Evolutionary conservation across 2,329 filamentous ascomycete genomes (phyloP), one percentile per base, ranked within the genome.

Genomic region (Pseudogymnoascus sp.): DNA sequence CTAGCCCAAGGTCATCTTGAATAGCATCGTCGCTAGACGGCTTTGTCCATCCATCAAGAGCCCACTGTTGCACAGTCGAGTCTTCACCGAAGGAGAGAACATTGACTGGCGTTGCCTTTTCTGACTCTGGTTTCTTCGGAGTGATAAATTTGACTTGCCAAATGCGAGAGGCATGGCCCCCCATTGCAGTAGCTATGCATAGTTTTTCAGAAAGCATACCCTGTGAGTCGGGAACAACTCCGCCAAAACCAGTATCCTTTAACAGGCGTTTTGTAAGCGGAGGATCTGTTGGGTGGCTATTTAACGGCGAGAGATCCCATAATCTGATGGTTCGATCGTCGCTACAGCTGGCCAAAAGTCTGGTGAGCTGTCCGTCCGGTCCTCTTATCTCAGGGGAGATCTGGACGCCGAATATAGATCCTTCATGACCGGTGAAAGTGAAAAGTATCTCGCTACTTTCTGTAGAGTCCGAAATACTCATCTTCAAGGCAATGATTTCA

Each of bases 241-340:
- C 28, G 0, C 82, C 83, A 68, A 90, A 90, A 0, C 87, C 87
- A 2, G 86, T 91, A 70, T 85, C 83, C 62, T 81, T 76, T 14
- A 64, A 39, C 25, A 33, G 58, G 9, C 3, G 58, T 33, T 55
- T 33, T 33, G 49, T 33, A 6, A 33, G n/a, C 4, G 49, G 28
- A 55, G 49, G 49, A 23, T 19, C 22, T 33, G 16, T 60, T 23
- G 23, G 12, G 5, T 58, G 58, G 5, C 61, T 63, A 55, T 55
- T 55, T 33, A 55, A 33, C 16, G 49, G 49, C 4, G 64, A 62
- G 6, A 97, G 84, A 70, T 96, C 85, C 93, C 94, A 97, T 1
- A 97, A 76, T 12, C 90, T 82, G 22, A 99, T 85, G 0, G 92
- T 96, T 60, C 94, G 83, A 74, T 99, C 94, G 71, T 99, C 94